Conservation (phyloP, 1,139 yeast species). For the Suhomyces choctaworum region DNA sequence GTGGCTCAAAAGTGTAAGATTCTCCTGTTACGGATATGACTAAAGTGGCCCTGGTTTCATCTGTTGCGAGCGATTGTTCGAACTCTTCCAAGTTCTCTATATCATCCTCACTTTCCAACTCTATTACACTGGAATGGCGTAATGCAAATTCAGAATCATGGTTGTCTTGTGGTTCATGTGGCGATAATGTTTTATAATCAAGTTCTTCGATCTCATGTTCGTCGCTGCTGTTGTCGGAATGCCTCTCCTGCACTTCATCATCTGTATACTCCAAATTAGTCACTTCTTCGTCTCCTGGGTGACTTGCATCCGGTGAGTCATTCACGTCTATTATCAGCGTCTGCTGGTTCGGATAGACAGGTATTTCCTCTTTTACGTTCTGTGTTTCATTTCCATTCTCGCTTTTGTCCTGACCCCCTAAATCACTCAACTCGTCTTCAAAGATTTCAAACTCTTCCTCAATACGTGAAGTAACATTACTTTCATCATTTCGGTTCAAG, state of each 20-base stretch:
- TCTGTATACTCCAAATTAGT: not conserved
- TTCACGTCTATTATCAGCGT: not conserved
- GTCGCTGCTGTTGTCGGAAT: not conserved
- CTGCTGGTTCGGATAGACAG: not conserved
- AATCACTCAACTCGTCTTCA: constrained; percentile 8
- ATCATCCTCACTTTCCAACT: constrained; percentile 18
- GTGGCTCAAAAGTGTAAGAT: constrained; percentile 28
- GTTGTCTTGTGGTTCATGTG: not conserved
- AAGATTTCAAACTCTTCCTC: constrained; percentile 8
- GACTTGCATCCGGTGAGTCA: not conserved
- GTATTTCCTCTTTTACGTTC: constrained; percentile 1
- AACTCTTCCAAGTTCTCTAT: constrained; percentile 17
- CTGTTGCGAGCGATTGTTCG: constrained; percentile 1
- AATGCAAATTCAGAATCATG: not conserved
- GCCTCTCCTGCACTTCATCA: not conserved
- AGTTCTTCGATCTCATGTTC: not conserved
- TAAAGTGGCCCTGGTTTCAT: not conserved
- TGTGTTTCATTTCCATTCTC: constrained; percentile 15
- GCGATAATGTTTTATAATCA: not conserved
- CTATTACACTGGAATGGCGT: not conserved
- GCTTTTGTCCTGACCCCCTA: constrained; percentile 14
- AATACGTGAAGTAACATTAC: too few species aligned
- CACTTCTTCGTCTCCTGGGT: not conserved
- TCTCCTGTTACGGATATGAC: constrained; percentile 19
- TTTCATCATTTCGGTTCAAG: too few species aligned